phyloP scores from a whole-genome alignment of 257 asterid genomes.

The Hygrophila difformis region DNA sequence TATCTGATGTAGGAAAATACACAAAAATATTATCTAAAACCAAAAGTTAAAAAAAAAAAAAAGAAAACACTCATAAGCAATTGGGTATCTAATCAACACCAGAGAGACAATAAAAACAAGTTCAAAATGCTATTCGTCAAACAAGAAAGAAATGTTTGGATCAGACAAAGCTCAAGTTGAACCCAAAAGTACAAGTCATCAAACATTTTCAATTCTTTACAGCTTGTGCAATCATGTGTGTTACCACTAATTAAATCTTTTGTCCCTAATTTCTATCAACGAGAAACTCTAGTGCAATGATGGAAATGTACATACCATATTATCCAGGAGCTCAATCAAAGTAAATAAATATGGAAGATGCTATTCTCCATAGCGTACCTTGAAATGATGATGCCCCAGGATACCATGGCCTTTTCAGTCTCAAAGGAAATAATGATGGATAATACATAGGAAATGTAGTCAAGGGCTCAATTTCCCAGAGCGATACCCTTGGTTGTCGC shows the following conservation, averaged over 20 bases:
- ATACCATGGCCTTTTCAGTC: conserved; percentile 94
- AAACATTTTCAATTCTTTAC: too few species aligned
- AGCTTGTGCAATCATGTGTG: too few species aligned
- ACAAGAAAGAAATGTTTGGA: too few species aligned
- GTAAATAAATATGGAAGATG: not conserved
- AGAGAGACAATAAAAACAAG: not conserved
- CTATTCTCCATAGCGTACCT: conserved; percentile 34
- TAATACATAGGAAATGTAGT: conserved; percentile 98
- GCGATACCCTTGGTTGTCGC: conserved; percentile 89
- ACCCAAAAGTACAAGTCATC: too few species aligned
- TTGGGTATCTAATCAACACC: too few species aligned
- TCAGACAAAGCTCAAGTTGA: too few species aligned
- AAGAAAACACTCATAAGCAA: too few species aligned
- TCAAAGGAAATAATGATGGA: conserved; percentile 78
- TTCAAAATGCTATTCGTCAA: not conserved
- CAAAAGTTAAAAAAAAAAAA: too few species aligned
- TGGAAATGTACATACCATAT: too few species aligned
- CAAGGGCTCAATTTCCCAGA: conserved; percentile 97
- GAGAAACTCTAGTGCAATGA: too few species aligned
- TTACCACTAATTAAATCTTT: not conserved
- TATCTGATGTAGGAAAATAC: too few species aligned
- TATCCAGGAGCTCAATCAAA: not conserved
- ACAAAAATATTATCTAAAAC: too few species aligned
- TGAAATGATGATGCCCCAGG: conserved; percentile 87
- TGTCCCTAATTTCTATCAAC: not conserved